Base-by-base conservation (phyloP, 2,329 filamentous ascomycete species). In the Aspergillus felis region DNA sequence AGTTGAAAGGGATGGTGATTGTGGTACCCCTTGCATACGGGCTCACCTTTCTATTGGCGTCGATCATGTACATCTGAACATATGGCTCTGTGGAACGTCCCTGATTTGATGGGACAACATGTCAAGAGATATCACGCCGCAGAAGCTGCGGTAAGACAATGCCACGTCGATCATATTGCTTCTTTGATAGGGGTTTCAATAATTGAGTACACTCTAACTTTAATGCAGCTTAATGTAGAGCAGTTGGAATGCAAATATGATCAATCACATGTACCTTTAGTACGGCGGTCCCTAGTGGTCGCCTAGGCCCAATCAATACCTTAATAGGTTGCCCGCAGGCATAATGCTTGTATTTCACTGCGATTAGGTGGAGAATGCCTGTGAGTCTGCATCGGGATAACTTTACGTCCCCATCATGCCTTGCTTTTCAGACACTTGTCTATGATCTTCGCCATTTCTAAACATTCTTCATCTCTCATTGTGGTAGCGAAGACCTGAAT, bases 401-500 rank as follows among this genome's bases (percentile, higher is more conserved):
- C 14, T 17, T 38, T 38, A 6, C 2, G 4, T 35, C 32, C 14
- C 5, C 14, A 41, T 14, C 46, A 22, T 47, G 41, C 41, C 22
- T 44, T 12, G 32, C 41, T 22, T 10, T 61, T 69, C 25, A 71
- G 54, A 44, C 63, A 64, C 35, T 56, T 52, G 27, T 71, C 67
- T n/a, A 71, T 63, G 7, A 65, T 56, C 44, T 64, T 65, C 7
- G 67, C 61, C 54, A 66, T 64, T 20, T 62, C 57, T 35, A 71
- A 49, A 49, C 68, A 70, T 51, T 71, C 68, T 47, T 71, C 69
- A 53, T 71, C 69, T 20, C 64, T 63, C 59, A 71, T 64, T 3
- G 60, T 61, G 10, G 60, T 64, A 5, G 68, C 68, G 27, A 69
- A 68, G 2, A 70, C 46, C 46, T 71, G 68, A 44, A 70, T 61